Conservation (phyloP, 345 rosid genomes). For the Turritis glabra region DNA sequence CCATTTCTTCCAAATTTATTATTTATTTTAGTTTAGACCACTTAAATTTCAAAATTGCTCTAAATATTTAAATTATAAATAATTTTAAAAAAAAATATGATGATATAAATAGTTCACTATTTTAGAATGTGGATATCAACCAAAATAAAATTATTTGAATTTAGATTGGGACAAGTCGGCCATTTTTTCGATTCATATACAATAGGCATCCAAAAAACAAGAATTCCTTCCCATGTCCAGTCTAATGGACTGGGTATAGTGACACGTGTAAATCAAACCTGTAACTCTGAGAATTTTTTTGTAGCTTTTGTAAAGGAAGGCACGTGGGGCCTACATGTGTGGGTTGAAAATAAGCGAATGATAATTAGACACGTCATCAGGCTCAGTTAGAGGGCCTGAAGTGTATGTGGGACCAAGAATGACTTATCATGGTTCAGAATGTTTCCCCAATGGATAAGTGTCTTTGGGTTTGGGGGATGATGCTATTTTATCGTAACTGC, state of each 20-base stretch:
- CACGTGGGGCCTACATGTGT: slow-evolving; percentile 30
- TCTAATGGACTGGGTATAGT: no score
- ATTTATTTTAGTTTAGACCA: no score
- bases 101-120: not conserved
- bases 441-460: slow-evolving; percentile 35
- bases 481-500: slow-evolving; percentile 1
- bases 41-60: no score
- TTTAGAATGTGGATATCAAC: not conserved
- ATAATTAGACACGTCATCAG: slow-evolving; percentile 17
- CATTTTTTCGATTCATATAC: not conserved
- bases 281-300: not conserved
- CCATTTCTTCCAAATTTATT: no score
- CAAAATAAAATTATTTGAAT: not conserved
- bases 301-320: not conserved
- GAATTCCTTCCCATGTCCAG: no score
- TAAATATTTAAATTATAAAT: no score
- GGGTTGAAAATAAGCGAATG: not conserved
- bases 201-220: not conserved
- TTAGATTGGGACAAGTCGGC: not conserved
- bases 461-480: not conserved
- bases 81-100: no score
- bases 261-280: slow-evolving; percentile 28
- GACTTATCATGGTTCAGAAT: slow-evolving; percentile 35
- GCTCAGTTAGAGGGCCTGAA: not conserved
- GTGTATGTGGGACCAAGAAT: slow-evolving; percentile 17